Base-by-base conservation (phyloP, 371 early-diverging fungal genomes). In the Mucor racemosus region DNA sequence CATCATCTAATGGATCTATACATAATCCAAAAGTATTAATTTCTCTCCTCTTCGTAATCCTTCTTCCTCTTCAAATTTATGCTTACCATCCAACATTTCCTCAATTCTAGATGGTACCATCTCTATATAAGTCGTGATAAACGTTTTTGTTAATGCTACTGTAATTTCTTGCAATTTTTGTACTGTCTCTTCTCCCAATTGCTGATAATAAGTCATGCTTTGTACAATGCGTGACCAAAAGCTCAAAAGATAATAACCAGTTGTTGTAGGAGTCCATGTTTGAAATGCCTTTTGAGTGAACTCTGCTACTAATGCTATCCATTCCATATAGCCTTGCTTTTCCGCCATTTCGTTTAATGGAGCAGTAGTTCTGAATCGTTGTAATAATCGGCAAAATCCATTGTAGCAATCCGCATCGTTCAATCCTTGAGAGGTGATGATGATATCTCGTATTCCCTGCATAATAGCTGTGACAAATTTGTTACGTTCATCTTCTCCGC, bases 191-290 rank as follows among this genome's bases (percentile, higher is more conserved):
- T 26, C 75, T 48, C 61, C 76, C 77, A 33, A 66, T 48, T 55
- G 76, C 68, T 66, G 76, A 36, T 60, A 81, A 64, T 84, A 84
- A 34, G 74, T 71, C 76, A 86, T 82, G 13, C 84, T 83, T 13
- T 88, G 78, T 1, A 88, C 85, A 13, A 90, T 81, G 64, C 90
- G 86, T 46, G 88, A 86, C 95, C 95, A 95, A 71, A 95, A 94
- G 13, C 87, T 84, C 58, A 95, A 76, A 36, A 95, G 72, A 72
- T 93, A 92, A n/a, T 80, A 76, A 3, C 68, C 64, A 19, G 91
- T 17, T 40, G 63, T n/a, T 4, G 55, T 55, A 36, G 90, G 84
- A 41, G 89, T 82, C 86, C 90, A 90, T 11, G 87, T 73, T 11
- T 84, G 77, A 69, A 94, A 89, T 5, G 88, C 90, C 31, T 88